Conservation (phyloP, 768 basidiomycete genomes). For the Dioszegia aurantiaca region DNA sequence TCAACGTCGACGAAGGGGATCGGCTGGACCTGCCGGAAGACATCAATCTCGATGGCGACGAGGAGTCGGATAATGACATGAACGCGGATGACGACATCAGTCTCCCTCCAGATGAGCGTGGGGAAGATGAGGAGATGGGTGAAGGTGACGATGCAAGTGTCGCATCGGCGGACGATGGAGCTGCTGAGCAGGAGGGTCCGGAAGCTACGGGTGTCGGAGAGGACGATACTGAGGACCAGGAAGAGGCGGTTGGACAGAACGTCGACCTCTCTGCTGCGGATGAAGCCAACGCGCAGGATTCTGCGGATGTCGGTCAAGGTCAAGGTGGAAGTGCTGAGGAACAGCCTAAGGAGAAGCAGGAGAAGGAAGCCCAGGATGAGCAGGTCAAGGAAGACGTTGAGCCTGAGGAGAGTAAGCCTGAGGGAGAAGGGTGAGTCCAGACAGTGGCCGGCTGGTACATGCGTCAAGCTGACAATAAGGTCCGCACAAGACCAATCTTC, state of each 20-base stretch:
- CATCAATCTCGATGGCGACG: slow-evolving; percentile 45
- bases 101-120: slow-evolving; percentile 48
- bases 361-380: slow-evolving; percentile 42
- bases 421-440: slow-evolving; percentile 36
- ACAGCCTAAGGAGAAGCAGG: slow-evolving; percentile 53
- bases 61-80: slow-evolving; percentile 26
- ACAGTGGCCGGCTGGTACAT: slow-evolving; percentile 2
- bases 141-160: slow-evolving; percentile 33
- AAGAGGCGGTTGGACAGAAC: slow-evolving; percentile 31
- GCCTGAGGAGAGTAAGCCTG: slow-evolving; percentile 37
- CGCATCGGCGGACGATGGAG: slow-evolving; percentile 39
- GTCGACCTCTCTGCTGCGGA: slow-evolving; percentile 40
- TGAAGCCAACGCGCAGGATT: slow-evolving; percentile 48
- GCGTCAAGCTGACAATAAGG: slow-evolving; percentile 14
- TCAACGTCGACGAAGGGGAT: slow-evolving; percentile 72
- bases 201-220: slow-evolving; percentile 42
- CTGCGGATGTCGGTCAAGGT: slow-evolving; percentile 29
- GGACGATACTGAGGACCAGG: slow-evolving; percentile 44
- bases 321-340: slow-evolving; percentile 25
- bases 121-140: slow-evolving; percentile 51
- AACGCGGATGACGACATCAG: slow-evolving; percentile 49
- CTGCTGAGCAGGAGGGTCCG: slow-evolving; percentile 36
- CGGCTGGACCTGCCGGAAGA: slow-evolving; percentile 82
- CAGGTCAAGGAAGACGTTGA: slow-evolving; percentile 48
- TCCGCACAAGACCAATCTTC: slow-evolving; percentile 42